Evolutionary conservation across 208 protist species (phyloP).

Genomic region (Trypanosoma avium): DNA sequence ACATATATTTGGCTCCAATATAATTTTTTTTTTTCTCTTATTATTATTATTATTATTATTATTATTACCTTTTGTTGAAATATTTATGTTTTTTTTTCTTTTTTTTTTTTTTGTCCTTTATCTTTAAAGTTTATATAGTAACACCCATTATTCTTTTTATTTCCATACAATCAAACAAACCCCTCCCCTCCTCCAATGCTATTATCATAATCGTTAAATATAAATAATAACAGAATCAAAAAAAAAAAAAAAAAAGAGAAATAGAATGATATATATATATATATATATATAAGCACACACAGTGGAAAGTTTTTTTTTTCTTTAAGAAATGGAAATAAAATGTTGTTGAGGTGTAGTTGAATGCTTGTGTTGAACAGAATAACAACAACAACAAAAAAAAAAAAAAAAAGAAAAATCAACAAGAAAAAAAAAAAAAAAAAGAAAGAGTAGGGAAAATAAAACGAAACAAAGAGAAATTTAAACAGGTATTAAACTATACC

Average conservation of each 20-base stretch:
- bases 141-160: no score
- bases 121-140: no score
- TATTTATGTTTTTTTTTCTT: no score
- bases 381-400: constrained; percentile 5
- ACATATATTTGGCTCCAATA: background rate
- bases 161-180: no score
- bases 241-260: background rate
- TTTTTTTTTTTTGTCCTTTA: no score
- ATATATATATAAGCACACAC: background rate
- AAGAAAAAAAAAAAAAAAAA: background rate
- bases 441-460: background rate
- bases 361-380: constrained; percentile 8
- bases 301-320: background rate
- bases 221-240: no score
- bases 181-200: no score
- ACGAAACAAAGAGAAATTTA: constrained; percentile 2
- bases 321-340: background rate
- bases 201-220: no score
- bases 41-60: background rate
- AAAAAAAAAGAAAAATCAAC: background rate
- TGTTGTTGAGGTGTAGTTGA: constrained; percentile 3
- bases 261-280: constrained; percentile 1
- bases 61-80: no score
- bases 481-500: background rate
- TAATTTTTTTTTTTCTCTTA: constrained; percentile 5